Evolutionary conservation across 768 basidiomycete species (phyloP).

Genomic region (Kwoniella heveanensis): DNA sequence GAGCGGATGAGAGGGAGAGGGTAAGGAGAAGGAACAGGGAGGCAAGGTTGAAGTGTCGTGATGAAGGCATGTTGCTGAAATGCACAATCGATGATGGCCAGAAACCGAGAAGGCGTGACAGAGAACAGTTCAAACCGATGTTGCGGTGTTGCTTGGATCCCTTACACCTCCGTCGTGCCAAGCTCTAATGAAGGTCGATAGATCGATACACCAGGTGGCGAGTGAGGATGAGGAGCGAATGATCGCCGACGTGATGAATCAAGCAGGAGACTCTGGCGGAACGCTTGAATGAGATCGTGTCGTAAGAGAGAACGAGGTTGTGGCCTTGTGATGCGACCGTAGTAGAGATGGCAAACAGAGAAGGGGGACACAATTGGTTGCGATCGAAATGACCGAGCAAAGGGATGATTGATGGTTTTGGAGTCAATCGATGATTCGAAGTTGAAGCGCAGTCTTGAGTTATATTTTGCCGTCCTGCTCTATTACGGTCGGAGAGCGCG

Average conservation of each 20-base stretch:
- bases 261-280: no score
- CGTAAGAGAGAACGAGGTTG: no score
- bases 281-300: no score
- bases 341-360: neutral
- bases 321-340: no score
- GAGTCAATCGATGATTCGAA: neutral
- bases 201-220: neutral
- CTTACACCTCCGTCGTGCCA: neutral
- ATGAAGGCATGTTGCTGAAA: constrained; percentile 7
- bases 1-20: constrained; percentile 5
- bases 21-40: constrained; percentile 13
- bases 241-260: neutral
- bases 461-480: no score
- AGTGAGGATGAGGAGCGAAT: neutral
- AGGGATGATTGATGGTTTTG: neutral
- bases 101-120: no score
- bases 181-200: neutral
- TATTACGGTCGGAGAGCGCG: no score
- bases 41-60: neutral
- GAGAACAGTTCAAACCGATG: neutral
- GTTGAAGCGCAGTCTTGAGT: no score
- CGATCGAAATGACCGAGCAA: neutral
- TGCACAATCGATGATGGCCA: neutral
- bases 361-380: neutral
- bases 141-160: neutral